A percentile compares a stretch with the other conserved stretches of the same genome.
These are phyloP conservation scores for Prunus fruticosa DNA, from an alignment of 306 rosid species.

Conservation along the genomic window DNA sequence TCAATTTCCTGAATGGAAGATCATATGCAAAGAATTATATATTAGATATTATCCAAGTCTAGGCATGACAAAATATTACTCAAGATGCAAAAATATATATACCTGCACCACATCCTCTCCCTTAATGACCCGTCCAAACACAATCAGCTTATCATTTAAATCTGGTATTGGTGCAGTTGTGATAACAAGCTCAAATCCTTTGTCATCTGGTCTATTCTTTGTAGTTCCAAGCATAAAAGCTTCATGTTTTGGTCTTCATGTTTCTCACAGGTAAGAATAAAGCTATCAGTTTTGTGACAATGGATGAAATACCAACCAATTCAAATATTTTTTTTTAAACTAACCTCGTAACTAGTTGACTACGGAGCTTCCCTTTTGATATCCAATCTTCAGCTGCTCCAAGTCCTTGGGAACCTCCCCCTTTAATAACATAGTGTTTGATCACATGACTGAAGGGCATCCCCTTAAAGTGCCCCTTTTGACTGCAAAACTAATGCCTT, in stretches of 20 bases:
- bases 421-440: slow-evolving; percentile 81
- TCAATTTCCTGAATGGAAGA: slow-evolving; percentile 59
- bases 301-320: not conserved
- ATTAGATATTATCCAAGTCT: slow-evolving; percentile 6
- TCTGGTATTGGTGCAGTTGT: slow-evolving; percentile 98
- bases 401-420: slow-evolving; percentile 65
- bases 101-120: slow-evolving; percentile 99
- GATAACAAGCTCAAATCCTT: slow-evolving; percentile 85
- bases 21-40: not conserved
- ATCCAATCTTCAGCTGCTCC: slow-evolving; percentile 83
- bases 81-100: not conserved
- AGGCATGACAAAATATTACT: not conserved
- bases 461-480: slow-evolving; percentile 79
- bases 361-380: slow-evolving; percentile 66
- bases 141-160: slow-evolving; percentile 73
- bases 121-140: slow-evolving; percentile 86
- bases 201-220: slow-evolving; percentile 54
- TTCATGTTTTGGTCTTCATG: slow-evolving; percentile 74
- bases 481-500: slow-evolving; percentile 53
- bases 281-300: not conserved
- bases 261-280: not conserved
- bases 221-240: slow-evolving; percentile 95
- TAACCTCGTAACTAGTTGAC: slow-evolving; percentile 50
- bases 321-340: not conserved
- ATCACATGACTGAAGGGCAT: slow-evolving; percentile 80